Conservation (phyloP, 805 yeast genomes). For the Wickerhamiella spandovensis region DNA sequence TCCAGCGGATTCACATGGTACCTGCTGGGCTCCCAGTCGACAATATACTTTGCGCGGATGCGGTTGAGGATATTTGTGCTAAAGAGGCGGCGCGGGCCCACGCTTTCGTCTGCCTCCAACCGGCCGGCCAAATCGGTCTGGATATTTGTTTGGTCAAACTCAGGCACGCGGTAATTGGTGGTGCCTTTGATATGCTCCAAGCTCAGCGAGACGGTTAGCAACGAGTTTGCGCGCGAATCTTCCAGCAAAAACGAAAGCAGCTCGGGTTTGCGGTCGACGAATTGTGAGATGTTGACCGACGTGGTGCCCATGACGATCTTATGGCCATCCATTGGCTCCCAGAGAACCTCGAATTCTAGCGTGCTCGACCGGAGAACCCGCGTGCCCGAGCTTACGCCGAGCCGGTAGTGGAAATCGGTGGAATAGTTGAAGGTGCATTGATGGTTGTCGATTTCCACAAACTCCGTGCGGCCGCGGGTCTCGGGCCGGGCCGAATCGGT, state of each 20-base stretch:
- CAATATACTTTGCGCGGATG: neutral
- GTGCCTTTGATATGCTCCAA: slow-evolving; percentile 35
- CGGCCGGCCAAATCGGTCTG: neutral
- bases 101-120: neutral
- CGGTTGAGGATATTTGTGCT: neutral
- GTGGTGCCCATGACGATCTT: slow-evolving; percentile 50
- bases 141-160: slow-evolving; percentile 17
- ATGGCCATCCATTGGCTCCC: slow-evolving; percentile 28
- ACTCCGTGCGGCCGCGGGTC: slow-evolving; percentile 34
- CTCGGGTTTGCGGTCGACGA: slow-evolving; percentile 41
- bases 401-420: slow-evolving; percentile 29
- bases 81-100: neutral
- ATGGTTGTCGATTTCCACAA: slow-evolving; percentile 36
- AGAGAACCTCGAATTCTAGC: slow-evolving; percentile 33
- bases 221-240: slow-evolving; percentile 67
- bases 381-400: slow-evolving; percentile 26
- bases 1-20: slow-evolving; percentile 42
- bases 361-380: slow-evolving; percentile 27
- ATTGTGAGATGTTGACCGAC: slow-evolving; percentile 59
- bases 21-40: neutral
- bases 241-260: slow-evolving; percentile 50
- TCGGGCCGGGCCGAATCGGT: slow-evolving; percentile 37
- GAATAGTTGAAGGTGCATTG: slow-evolving; percentile 37
- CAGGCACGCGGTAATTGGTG: slow-evolving; percentile 27
- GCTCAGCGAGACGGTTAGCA: slow-evolving; percentile 33